A percentile compares a stretch with the other conserved stretches of the same genome.
These are phyloP conservation scores for Acrodontium crateriforme DNA, from an alignment of 2,329 filamentous ascomycete genomes.

Conservation along the genomic window DNA sequence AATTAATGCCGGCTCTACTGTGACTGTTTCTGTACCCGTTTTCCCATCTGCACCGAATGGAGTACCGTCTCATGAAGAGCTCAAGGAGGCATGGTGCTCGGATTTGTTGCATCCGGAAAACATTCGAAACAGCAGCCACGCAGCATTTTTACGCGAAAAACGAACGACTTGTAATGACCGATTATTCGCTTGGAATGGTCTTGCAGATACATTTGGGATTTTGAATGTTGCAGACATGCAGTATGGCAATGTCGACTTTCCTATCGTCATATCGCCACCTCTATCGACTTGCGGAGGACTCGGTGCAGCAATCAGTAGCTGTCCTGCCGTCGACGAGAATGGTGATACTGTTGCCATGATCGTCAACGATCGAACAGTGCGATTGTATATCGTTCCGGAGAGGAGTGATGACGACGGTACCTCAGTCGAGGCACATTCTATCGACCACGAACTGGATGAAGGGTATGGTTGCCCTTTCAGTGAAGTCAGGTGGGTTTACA, in stretches of 20 bases:
- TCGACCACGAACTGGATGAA: constrained; percentile 25
- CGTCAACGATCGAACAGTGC: constrained; percentile 24
- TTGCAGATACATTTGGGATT: constrained; percentile 24
- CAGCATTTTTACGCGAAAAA: constrained; percentile 22
- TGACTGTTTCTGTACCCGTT: constrained; percentile 22
- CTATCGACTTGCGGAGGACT: constrained; percentile 24
- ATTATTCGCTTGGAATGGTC: constrained; percentile 24
- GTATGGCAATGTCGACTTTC: constrained; percentile 24
- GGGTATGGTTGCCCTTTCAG: constrained; percentile 25
- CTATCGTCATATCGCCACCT: constrained; percentile 24
- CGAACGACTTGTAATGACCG: constrained; percentile 18
- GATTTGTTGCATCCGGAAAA: constrained; percentile 25
- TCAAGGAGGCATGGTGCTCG: constrained; percentile 26
- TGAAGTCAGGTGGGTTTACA: constrained; percentile 23
- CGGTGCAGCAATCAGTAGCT: constrained; percentile 23
- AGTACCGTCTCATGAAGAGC: constrained; percentile 21
- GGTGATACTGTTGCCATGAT: constrained; percentile 25
- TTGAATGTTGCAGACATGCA: constrained; percentile 21
- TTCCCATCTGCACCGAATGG: constrained; percentile 18
- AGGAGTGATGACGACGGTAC: constrained; percentile 15
- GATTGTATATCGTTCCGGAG: constrained; percentile 22
- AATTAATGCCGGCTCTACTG: constrained; percentile 22
- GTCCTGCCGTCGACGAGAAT: constrained; percentile 22
- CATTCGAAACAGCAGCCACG: constrained; percentile 25
- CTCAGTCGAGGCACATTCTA: constrained; percentile 23